Base-by-base conservation (phyloP, 1,139 yeast genomes). In the Blastobotrys petasosporus region DNA sequence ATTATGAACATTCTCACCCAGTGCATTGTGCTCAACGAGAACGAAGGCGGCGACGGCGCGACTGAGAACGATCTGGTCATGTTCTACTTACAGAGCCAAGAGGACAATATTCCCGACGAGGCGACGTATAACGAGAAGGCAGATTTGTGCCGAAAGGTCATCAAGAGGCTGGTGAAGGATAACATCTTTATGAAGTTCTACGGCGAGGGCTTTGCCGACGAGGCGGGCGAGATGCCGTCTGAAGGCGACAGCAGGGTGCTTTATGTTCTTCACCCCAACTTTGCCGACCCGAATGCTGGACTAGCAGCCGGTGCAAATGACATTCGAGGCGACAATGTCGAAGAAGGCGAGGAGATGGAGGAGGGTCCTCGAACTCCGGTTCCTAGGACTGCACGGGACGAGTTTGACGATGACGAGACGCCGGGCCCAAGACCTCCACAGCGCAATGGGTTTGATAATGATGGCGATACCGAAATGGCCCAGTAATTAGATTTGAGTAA, bases 241-340 rank as follows among this genome's bases (percentile, higher is more conserved):
- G 36, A 25, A 11, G 34, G 36, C 3, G 17, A 13, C 32, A 32
- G 54, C 54, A 64, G 63, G 1, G 58, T 57, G 3, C 70, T 82
- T 32, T 87, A 83, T 60, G 87, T 87, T 34, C 71, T 88, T 50
- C 97, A 92, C 70, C 97, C 97, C 45, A 90, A 92, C 64, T 85
- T 90, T 68, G 54, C 56, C 15, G 45, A 42, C 13, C 45, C 45
- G 8, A 37, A 25, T 12, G 39, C 39, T n/a, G 43, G 41, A 0
- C 31, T 38, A 4, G 47, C 40, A 16, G 41, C 13, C 12, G 23
- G 39, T 20, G 17, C 37, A 4, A 33, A 38, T 13, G 42, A 38
- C 28, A 10, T 13, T n/a, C 10, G 33, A 5, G 37, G 28, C 2
- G 41, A 37, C 23, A 42, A 38, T 42, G 41, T 31, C 12, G 30